phyloP scores from a whole-genome alignment of 495 filamentous ascomycete species.

The Hyaloscypha finlandica region DNA sequence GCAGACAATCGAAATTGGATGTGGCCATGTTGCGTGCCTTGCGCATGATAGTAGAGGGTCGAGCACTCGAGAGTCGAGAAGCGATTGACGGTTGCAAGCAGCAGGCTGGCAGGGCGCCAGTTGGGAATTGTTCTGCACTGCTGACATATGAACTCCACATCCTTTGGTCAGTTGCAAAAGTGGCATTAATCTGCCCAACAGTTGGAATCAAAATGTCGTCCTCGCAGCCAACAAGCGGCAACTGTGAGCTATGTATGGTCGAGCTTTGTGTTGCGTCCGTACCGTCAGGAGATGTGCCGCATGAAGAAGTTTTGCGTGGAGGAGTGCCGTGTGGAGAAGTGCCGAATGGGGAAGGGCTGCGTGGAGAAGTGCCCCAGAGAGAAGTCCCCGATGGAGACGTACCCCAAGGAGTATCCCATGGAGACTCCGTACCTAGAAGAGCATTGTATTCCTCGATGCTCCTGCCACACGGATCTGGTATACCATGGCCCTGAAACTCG shows the following conservation, averaged over 20 bases:
- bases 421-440: not conserved
- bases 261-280: slow-evolving; percentile 2
- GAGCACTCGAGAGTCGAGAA: no score
- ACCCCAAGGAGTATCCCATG: not conserved
- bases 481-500: not conserved
- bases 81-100: slow-evolving; percentile 10
- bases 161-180: not conserved
- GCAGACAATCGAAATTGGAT: no score
- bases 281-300: slow-evolving; percentile 2
- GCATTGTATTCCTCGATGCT: not conserved
- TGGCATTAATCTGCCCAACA: not conserved
- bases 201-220: slow-evolving; percentile 6
- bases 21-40: no score
- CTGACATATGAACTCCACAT: slow-evolving; percentile 6
- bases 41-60: no score
- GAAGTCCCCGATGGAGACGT: no score
- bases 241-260: slow-evolving; percentile 1
- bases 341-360: not conserved
- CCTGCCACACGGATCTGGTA: not conserved
- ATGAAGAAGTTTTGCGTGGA: not conserved
- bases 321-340: not conserved
- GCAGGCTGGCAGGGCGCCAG: not conserved
- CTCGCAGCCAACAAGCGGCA: slow-evolving; percentile 6
- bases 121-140: slow-evolving; percentile 1
- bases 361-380: no score